Percentiles rank a stretch among this genome's conserved stretches.
Conservation (phyloP, 345 rosid genomes). For the Carallia brachiata region DNA sequence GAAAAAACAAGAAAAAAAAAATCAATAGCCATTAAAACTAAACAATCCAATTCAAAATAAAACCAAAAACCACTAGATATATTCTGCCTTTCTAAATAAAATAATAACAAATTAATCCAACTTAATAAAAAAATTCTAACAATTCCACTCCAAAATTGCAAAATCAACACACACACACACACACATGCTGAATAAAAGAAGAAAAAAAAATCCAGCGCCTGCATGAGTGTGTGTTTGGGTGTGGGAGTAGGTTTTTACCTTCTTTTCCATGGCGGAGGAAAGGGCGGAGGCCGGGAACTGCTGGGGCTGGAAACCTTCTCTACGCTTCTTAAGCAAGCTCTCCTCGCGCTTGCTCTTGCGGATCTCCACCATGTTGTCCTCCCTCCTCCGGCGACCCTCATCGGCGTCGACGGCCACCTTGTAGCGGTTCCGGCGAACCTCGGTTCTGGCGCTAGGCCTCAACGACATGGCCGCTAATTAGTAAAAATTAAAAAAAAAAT, state of each 20-base stretch:
- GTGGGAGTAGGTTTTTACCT: constrained; percentile 6
- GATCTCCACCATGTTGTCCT: constrained; percentile 29
- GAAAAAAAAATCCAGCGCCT: too few relatives aligned
- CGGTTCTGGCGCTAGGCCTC: constrained; percentile 18
- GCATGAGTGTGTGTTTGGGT: too few relatives aligned
- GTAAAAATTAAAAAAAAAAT: not conserved
- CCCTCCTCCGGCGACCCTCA: constrained; percentile 25
- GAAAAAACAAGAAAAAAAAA: not conserved
- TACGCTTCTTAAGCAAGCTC: constrained; percentile 30
- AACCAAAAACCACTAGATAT: not conserved
- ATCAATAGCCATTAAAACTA: not conserved
- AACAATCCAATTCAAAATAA: not conserved
- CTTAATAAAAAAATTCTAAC: too few relatives aligned
- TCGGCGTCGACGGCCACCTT: constrained; percentile 21
- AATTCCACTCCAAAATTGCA: not conserved
- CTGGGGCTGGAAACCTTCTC: constrained; percentile 24
- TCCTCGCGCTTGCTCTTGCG: constrained; percentile 35
- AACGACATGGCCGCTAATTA: constrained; percentile 8
- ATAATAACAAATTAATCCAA: too few relatives aligned
- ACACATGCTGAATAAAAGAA: not conserved
- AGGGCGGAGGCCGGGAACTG: constrained; percentile 6
- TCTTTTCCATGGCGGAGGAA: constrained; percentile 19
- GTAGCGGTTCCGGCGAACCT: constrained; percentile 22
- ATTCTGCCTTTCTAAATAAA: too few relatives aligned
- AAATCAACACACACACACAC: not conserved